Base-by-base conservation (phyloP, 1,284 basidiomycete genomes). In the Porodaedalea pini region DNA sequence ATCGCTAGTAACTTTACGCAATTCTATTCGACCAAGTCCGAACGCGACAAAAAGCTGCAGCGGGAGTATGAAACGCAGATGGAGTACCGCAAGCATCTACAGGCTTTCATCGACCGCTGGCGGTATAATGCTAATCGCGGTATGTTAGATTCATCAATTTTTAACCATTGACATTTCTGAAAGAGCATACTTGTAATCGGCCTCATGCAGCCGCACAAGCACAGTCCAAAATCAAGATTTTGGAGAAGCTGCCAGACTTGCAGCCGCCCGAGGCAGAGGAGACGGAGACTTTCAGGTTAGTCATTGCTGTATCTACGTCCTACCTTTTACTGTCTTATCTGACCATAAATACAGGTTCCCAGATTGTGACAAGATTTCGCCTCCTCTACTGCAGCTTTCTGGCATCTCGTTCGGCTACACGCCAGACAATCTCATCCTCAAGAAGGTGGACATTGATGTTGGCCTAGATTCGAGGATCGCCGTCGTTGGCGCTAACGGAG, bases 11-110 rank as follows among this genome's bases (percentile, higher is more conserved):
- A 99, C 76, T 99, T 99, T 73, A 88, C 91, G 1, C 94, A 98
- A 69, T 99, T 99, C 81, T 98, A 99, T 71, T 95, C 96, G 2
- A 99, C 97, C 23, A 96, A 98, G 72, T 92, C 90, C 8, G 97
- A 99, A 69, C 88, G 97, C 29, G 88, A 94, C 61, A 86, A 87
- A 62, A 95, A 96, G 68, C 78, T 97, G 70, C 85, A 84, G 63
- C 94, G 94, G 72, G 94, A 98, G 71, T 98, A 97, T 70, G 96
- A 99, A 54, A 82, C 94, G 0, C 95, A 98, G 72, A 85, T 97
- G 80, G 86, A 91, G 31, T 98, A 99, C 71, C 84, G 97, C 58
- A 91, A 90, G 67, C 92, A 97, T 75, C 73, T 99, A 53, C 97
- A 98, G 69, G 94, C 96, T 0, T 99, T 98, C 74, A 98, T 99